A percentile compares a stretch with the other conserved stretches of the same genome.
Evolutionary conservation across 2,329 filamentous ascomycete genomes (phyloP).

Genomic region (Colletotrichum zoysiae): DNA sequence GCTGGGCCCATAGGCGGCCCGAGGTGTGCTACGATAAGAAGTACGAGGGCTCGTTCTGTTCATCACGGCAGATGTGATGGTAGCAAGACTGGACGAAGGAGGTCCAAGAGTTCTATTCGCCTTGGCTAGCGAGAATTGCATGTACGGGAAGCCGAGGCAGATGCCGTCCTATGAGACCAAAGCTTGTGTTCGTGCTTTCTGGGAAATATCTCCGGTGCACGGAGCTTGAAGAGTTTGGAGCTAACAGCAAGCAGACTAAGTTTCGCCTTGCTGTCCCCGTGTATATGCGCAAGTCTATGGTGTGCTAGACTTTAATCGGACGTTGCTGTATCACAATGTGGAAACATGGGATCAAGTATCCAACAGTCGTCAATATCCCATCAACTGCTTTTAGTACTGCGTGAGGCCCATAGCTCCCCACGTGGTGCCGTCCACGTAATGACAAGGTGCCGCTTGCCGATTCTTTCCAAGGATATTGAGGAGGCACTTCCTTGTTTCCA

Average conservation of each 20-base stretch:
- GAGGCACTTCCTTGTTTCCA: neutral
- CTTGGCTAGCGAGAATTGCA: neutral
- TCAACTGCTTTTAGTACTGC: neutral
- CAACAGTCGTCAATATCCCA: conserved; percentile 9
- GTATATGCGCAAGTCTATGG: neutral
- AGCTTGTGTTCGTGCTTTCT: neutral
- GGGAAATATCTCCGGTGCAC: conserved; percentile 10
- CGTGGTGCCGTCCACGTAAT: conserved; percentile 14
- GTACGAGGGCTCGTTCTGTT: neutral
- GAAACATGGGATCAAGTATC: neutral
- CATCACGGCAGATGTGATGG: conserved; percentile 1
- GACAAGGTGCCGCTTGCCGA: conserved; percentile 18
- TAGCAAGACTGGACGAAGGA: conserved; percentile 26
- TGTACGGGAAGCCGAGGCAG: neutral
- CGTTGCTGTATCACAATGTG: conserved; percentile 7
- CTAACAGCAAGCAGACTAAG: neutral
- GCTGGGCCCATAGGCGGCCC: neutral
- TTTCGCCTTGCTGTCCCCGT: neutral
- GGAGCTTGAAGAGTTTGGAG: neutral
- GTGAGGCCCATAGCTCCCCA: neutral
- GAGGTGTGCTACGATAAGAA: neutral
- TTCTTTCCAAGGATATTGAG: neutral
- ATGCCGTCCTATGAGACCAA: conserved; percentile 2
- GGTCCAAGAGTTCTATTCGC: conserved; percentile 12
- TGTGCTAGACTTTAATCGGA: conserved; percentile 9